These are phyloP conservation scores for Amanita polypyramis DNA, from an alignment of 768 basidiomycete species.

Conservation along the genomic window DNA sequence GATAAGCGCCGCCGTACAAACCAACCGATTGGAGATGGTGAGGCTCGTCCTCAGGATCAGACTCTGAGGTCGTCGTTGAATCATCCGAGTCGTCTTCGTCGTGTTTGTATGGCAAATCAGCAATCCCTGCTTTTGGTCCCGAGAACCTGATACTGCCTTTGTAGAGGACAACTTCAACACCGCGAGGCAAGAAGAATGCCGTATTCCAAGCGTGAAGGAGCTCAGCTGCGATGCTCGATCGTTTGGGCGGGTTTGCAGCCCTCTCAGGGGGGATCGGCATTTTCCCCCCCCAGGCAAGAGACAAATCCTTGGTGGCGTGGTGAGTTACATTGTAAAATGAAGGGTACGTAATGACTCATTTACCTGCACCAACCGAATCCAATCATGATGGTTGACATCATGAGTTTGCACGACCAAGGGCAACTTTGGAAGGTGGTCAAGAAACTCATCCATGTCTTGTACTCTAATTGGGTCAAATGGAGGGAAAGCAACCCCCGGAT, in stretches of 20 bases:
- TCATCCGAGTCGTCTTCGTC: conserved; percentile 32
- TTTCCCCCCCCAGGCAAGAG: conserved; percentile 67
- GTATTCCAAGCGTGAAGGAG: conserved; percentile 74
- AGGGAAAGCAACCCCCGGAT: conserved; percentile 53
- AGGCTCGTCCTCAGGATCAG: conserved; percentile 23
- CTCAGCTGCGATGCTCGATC: conserved; percentile 53
- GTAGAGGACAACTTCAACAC: conserved; percentile 74
- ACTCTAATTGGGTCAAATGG: conserved; percentile 64
- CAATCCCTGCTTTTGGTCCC: conserved; percentile 42
- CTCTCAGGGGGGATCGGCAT: conserved; percentile 50
- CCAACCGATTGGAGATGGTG: background rate
- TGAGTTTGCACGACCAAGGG: conserved; percentile 63
- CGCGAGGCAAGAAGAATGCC: conserved; percentile 64
- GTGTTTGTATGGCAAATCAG: conserved; percentile 44
- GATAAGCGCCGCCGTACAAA: conserved; percentile 7
- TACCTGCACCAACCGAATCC: conserved; percentile 72
- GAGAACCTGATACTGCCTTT: conserved; percentile 71
- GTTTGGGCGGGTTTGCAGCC: conserved; percentile 41
- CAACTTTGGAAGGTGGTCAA: conserved; percentile 59
- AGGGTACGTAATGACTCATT: background rate
- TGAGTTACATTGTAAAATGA: background rate
- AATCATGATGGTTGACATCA: conserved; percentile 71
- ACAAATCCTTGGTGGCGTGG: conserved; percentile 43
- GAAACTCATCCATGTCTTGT: conserved; percentile 68
- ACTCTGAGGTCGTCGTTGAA: conserved; percentile 23